These are phyloP conservation scores for Cladophialophora immunda DNA, from an alignment of 2,329 filamentous ascomycete genomes.

Conservation along the genomic window DNA sequence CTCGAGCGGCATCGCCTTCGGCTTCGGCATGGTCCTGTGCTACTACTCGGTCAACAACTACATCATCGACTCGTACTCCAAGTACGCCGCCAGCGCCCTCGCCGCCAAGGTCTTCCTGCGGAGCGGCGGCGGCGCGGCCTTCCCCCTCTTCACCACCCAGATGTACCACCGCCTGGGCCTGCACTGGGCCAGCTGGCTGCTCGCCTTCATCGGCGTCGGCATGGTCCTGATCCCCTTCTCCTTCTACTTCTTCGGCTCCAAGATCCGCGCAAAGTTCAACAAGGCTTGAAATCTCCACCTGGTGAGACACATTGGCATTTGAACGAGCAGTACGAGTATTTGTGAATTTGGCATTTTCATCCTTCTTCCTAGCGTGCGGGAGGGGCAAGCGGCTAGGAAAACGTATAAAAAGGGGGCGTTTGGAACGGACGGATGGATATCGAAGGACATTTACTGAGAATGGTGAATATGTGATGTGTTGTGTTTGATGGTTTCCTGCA, in stretches of 20 bases:
- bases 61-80: conserved; percentile 44
- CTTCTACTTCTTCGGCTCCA: conserved; percentile 51
- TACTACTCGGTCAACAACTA: conserved; percentile 48
- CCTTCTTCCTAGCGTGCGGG: too few species aligned
- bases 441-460: too few species aligned
- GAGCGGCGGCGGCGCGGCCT: conserved; percentile 50
- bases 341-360: too few species aligned
- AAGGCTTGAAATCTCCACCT: conserved; percentile 21
- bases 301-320: too few species aligned
- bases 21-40: conserved; percentile 61
- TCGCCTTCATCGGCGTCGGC: conserved; percentile 50
- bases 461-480: too few species aligned
- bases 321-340: too few species aligned
- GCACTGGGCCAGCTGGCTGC: conserved; percentile 51
- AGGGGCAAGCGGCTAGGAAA: too few species aligned
- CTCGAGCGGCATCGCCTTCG: conserved; percentile 51
- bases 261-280: conserved; percentile 46
- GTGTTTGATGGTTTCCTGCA: too few species aligned
- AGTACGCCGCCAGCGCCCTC: conserved; percentile 51
- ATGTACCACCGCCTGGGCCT: conserved; percentile 51
- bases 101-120: conserved; percentile 53
- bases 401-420: too few species aligned
- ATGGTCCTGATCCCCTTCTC: conserved; percentile 53
- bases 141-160: conserved; percentile 53
- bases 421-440: too few species aligned